Evolutionary conservation across 2,329 filamentous ascomycete species (phyloP).

Genomic region (Knufia fluminis): DNA sequence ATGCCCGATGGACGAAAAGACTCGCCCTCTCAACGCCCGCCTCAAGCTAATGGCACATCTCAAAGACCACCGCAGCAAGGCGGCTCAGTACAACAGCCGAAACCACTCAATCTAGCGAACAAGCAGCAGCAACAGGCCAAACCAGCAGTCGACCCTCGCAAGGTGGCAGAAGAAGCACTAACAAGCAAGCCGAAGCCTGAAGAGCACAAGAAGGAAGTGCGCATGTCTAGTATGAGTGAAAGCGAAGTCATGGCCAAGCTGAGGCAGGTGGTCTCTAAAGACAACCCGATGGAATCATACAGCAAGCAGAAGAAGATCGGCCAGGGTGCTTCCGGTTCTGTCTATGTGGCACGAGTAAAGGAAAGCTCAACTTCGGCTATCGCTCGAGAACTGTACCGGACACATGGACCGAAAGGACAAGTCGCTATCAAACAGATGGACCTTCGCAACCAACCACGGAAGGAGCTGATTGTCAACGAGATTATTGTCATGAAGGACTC

Average conservation of each 20-base stretch:
- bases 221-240: slow-evolving; percentile 98
- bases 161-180: slow-evolving; percentile 81
- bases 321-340: slow-evolving; percentile 92
- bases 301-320: slow-evolving; percentile 99
- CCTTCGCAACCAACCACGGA: slow-evolving; percentile 88
- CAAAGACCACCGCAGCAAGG: slow-evolving; percentile 45
- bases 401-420: slow-evolving; percentile 72
- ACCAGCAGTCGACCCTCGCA: slow-evolving; percentile 59
- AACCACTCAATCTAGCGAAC: slow-evolving; percentile 67
- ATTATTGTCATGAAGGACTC: slow-evolving; percentile 99
- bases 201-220: slow-evolving; percentile 79
- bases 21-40: slow-evolving; percentile 28
- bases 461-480: slow-evolving; percentile 97
- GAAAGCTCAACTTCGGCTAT: slow-evolving; percentile 73
- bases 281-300: slow-evolving; percentile 89
- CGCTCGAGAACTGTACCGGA: slow-evolving; percentile 67
- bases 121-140: slow-evolving; percentile 45
- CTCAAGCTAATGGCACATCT: slow-evolving; percentile 34
- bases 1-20: slow-evolving; percentile 31
- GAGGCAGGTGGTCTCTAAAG: slow-evolving; percentile 88
- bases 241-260: slow-evolving; percentile 94
- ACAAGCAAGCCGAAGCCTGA: slow-evolving; percentile 67
- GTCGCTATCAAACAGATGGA: slow-evolving; percentile 99
- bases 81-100: slow-evolving; percentile 51
- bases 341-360: slow-evolving; percentile 94